These are phyloP conservation scores for Solanum bulbocastanum DNA, from an alignment of 257 asterid species.

Conservation along the genomic window DNA sequence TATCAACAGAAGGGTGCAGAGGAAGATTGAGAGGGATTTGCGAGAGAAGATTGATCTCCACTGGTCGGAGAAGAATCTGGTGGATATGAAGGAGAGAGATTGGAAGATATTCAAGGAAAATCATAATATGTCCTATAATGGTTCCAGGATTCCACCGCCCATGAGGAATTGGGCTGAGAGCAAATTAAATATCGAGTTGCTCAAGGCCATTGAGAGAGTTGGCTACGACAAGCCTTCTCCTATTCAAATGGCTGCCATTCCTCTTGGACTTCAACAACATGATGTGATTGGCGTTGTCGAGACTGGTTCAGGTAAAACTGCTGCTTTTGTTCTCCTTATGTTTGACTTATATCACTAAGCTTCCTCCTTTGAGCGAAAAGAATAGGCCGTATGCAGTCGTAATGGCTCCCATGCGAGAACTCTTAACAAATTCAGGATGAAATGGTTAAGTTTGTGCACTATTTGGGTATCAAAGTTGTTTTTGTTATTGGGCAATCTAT, in stretches of 20 bases:
- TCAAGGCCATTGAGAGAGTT: constrained; percentile 38
- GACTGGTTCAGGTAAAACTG: constrained; percentile 54
- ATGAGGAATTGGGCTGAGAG: constrained; percentile 50
- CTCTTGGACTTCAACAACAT: background rate
- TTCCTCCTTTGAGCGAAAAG: constrained; percentile 29
- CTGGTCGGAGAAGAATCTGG: constrained; percentile 35
- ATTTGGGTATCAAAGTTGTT: constrained; percentile 43
- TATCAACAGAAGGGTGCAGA: constrained; percentile 47
- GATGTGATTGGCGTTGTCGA: constrained; percentile 40
- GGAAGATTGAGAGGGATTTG: constrained; percentile 8
- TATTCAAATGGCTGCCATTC: constrained; percentile 24
- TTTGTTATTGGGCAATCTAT: constrained; percentile 45
- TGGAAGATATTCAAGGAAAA: background rate
- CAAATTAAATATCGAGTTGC: constrained; percentile 28
- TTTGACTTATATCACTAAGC: constrained; percentile 30
- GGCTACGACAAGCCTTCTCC: constrained; percentile 43
- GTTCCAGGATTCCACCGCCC: constrained; percentile 42
- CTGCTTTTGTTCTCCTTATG: constrained; percentile 59
- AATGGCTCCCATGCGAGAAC: background rate
- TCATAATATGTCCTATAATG: constrained; percentile 19
- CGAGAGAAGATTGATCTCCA: constrained; percentile 44
- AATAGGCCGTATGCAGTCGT: background rate
- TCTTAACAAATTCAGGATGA: background rate
- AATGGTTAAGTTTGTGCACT: constrained; percentile 24
- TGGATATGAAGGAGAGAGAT: background rate